Evolutionary conservation across 2,329 filamentous ascomycete species (phyloP).

Genomic region (Aspergillus sp.): DNA sequence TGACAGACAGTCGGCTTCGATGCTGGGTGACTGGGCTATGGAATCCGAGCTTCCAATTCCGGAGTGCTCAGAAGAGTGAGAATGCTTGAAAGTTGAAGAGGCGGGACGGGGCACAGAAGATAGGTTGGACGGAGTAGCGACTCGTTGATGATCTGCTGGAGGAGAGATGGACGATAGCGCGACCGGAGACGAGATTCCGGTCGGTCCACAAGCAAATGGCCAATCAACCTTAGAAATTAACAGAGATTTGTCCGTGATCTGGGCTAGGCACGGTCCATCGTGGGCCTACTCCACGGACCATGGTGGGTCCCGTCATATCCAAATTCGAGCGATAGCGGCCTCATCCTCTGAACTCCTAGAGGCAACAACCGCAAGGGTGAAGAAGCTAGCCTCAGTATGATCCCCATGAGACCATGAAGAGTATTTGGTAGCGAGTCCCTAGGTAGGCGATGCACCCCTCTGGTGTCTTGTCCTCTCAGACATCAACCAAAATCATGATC

Average conservation of each 20-base stretch:
- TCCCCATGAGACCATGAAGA: background rate
- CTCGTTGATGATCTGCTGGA: constrained; percentile 20
- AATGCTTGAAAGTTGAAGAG: background rate
- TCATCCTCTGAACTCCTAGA: background rate
- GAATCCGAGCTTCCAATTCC: background rate
- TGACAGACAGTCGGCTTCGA: background rate
- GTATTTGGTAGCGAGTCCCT: background rate
- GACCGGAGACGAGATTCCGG: constrained; percentile 21
- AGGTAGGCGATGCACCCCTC: background rate
- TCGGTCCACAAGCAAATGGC: constrained; percentile 19
- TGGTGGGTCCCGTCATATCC: background rate
- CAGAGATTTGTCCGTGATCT: background rate
- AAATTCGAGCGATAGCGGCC: background rate
- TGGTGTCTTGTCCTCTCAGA: constrained; percentile 3
- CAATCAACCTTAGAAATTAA: too few species aligned
- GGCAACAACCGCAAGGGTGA: background rate
- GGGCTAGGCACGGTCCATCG: background rate
- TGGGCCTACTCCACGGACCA: background rate
- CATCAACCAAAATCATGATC: constrained; percentile 16
- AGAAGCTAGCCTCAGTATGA: background rate
- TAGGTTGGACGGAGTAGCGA: background rate
- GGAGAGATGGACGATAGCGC: constrained; percentile 4
- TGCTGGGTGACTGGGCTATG: background rate
- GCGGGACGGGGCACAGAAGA: background rate
- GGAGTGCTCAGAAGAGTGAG: background rate